These are phyloP conservation scores for Elongisporangium anandrum DNA, from an alignment of 352 stramenopile genomes.

Conservation along the genomic window DNA sequence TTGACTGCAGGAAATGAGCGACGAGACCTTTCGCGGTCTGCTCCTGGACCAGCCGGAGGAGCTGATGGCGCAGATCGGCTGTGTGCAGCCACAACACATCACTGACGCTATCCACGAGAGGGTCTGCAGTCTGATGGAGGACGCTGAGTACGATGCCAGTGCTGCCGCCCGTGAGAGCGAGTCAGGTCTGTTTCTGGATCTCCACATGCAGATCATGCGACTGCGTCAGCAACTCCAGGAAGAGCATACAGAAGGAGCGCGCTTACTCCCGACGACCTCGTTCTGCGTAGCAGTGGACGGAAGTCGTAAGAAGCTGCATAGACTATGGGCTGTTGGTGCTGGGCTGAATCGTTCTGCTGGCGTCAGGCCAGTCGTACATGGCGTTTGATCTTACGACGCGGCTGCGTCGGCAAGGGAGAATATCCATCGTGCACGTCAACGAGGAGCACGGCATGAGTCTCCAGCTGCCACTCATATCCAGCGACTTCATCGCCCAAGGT, in stretches of 20 bases:
- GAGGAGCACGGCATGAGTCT: slow-evolving; percentile 37
- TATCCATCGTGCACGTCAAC: slow-evolving; percentile 42
- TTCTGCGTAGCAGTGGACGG: slow-evolving; percentile 60
- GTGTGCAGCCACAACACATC: slow-evolving; percentile 22
- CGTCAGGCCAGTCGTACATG: slow-evolving; percentile 52
- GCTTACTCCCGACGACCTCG: slow-evolving; percentile 33
- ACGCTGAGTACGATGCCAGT: slow-evolving; percentile 48
- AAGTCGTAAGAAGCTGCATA: slow-evolving; percentile 36
- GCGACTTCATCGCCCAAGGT: slow-evolving; percentile 57
- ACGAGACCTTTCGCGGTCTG: slow-evolving; percentile 43
- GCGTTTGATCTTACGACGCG: slow-evolving; percentile 46
- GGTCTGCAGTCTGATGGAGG: slow-evolving; percentile 43
- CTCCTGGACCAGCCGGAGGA: slow-evolving; percentile 36
- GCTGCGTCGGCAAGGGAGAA: slow-evolving; percentile 38
- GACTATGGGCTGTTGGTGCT: neutral
- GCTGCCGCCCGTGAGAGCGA: slow-evolving; percentile 54
- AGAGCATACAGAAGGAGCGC: slow-evolving; percentile 36
- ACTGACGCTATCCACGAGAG: slow-evolving; percentile 33
- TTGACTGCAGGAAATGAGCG: slow-evolving; percentile 18
- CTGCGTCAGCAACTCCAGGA: slow-evolving; percentile 29
- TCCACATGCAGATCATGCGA: slow-evolving; percentile 29
- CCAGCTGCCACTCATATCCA: slow-evolving; percentile 54
- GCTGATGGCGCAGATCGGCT: slow-evolving; percentile 20
- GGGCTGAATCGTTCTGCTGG: neutral
- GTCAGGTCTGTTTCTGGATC: slow-evolving; percentile 57